Base-by-base conservation (phyloP, 345 rosid species). In the Trapa bicornis region DNA sequence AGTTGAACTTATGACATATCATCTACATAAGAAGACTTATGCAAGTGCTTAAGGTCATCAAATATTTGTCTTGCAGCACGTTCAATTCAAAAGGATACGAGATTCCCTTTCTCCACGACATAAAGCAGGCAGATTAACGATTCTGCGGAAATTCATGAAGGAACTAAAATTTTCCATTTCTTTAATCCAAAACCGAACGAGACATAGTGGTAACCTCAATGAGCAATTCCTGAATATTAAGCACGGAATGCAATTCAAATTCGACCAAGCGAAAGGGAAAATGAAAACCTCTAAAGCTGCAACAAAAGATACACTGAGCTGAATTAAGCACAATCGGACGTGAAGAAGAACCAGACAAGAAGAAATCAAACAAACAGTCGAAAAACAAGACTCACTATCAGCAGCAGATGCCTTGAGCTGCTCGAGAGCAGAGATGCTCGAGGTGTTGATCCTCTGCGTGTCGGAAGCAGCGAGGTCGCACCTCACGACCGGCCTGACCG, bases 351-450 rank as follows among this genome's bases (percentile, higher is more conserved):
- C 0, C 47, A 17, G 61, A 69, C n/a, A 9, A 29, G 35, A 3
- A 47, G 16, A 39, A 61, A 58, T 9, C 10, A 38, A 58, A 33
- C 48, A 67, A 32, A 64, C 47, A 22, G 6, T 50, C 29, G 48
- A 9, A 47, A n/a, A 47, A n/a, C 32, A 10, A 41, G 54, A 69
- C 83, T 53, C 74, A 87, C 89, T 70, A 68, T 85, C 89, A 67
- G 83, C 75, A 37, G 89, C 93, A 70, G 87, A 79, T 54, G 82
- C 75, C 76, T 85, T 87, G 75, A 87, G 89, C 66, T 76, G 93
- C 67, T 85, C 86, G 5, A 87, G 89, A 61, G 89, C 93, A 6
- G 88, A 82, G 75, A 74, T 43, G 68, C 73, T 74, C 72, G 88
- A 75, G 22, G 76, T 80, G 54, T 79, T 78, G 41, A 61, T 43